Percentiles rank a stretch among this genome's conserved stretches.
These are phyloP conservation scores for Warburgia ugandensis DNA, from an alignment of 164 flowering plant genomes.

Conservation along the genomic window DNA sequence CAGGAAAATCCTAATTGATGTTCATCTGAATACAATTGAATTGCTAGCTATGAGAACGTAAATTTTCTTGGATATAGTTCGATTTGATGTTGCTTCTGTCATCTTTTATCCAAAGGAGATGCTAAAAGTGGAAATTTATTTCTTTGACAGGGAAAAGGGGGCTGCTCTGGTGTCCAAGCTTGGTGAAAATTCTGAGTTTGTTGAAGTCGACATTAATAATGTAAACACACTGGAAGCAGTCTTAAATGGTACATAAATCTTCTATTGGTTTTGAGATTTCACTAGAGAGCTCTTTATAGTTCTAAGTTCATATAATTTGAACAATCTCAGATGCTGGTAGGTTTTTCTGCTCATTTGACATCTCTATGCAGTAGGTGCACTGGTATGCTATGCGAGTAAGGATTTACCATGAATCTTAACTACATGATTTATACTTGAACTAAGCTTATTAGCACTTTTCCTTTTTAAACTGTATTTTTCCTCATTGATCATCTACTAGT, in stretches of 20 bases:
- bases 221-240: conserved; percentile 44
- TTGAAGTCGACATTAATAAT: conserved; percentile 55
- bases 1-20: background rate
- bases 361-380: too few relatives aligned
- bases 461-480: too few relatives aligned
- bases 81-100: too few relatives aligned
- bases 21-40: background rate
- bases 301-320: background rate
- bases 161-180: conserved; percentile 54
- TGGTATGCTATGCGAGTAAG: too few relatives aligned
- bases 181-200: conserved; percentile 61
- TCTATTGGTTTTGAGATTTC: conserved; percentile 4
- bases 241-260: conserved; percentile 39
- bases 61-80: background rate
- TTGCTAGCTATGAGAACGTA: background rate
- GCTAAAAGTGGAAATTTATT: background rate
- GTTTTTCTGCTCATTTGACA: too few relatives aligned
- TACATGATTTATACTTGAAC: too few relatives aligned
- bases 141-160: conserved; percentile 64
- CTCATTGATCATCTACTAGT: too few relatives aligned
- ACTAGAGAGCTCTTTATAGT: background rate
- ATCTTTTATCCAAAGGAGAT: background rate
- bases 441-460: too few relatives aligned
- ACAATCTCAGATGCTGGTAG: too few relatives aligned
- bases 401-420: too few relatives aligned